Percentiles rank a stretch among this genome's conserved stretches.
These are phyloP conservation scores for Zygoascus flipseniorum DNA, from an alignment of 805 yeast genomes.

Conservation along the genomic window DNA sequence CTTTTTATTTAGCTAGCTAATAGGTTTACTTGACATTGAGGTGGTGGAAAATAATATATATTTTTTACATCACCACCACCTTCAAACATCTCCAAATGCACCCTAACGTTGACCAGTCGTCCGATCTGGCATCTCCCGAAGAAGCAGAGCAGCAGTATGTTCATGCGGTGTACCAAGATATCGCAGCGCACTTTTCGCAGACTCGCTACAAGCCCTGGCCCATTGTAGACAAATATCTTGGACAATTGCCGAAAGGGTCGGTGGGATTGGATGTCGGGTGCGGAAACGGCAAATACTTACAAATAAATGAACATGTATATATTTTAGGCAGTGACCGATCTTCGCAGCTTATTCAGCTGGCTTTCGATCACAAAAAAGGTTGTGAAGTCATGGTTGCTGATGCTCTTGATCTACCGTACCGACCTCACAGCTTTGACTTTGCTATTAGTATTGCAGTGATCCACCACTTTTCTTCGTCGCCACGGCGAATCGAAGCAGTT, in stretches of 20 bases:
- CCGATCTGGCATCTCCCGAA: constrained; percentile 30
- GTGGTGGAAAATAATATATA: too few relatives aligned
- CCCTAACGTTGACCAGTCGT: too few relatives aligned
- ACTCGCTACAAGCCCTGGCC: constrained; percentile 99
- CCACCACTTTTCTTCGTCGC: constrained; percentile 86
- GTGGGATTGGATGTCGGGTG: constrained; percentile 93
- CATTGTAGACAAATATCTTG: constrained; percentile 67
- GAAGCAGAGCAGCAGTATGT: constrained; percentile 69
- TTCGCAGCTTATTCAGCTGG: constrained; percentile 28
- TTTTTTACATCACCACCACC: too few relatives aligned
- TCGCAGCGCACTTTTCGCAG: constrained; percentile 86
- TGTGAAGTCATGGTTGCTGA: constrained; percentile 71
- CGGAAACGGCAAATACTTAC: constrained; percentile 90
- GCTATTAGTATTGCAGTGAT: constrained; percentile 94
- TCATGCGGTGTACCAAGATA: constrained; percentile 87
- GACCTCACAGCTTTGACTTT: constrained; percentile 51
- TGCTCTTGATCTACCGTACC: constrained; percentile 60
- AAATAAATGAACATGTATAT: constrained; percentile 56
- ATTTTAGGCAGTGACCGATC: constrained; percentile 55
- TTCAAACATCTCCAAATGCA: too few relatives aligned
- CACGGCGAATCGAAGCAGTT: constrained; percentile 72
- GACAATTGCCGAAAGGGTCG: constrained; percentile 40
- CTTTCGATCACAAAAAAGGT: constrained; percentile 37
- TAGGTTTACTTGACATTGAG: neutral
- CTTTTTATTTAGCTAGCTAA: neutral